Conservation (phyloP, 352 stramenopile species). For the Globisporangium recalcitrans region DNA sequence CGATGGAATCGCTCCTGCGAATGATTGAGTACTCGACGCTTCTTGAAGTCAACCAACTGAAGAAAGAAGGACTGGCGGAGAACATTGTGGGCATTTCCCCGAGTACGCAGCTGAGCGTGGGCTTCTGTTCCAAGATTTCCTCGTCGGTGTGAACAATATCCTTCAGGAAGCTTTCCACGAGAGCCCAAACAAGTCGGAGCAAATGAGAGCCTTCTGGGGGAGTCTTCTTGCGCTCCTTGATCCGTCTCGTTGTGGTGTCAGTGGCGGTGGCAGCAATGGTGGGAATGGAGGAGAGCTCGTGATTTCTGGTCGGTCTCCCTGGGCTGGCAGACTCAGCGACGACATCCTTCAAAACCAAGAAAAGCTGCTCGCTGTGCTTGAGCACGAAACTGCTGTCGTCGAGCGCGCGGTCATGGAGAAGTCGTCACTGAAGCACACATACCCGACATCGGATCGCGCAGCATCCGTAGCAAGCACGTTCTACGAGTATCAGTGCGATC, state of each 20-base stretch:
- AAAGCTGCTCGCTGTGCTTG: slow-evolving; percentile 67
- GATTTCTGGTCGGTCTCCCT: slow-evolving; percentile 25
- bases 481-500: slow-evolving; percentile 61
- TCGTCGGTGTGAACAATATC: slow-evolving; percentile 39
- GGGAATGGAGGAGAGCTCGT: slow-evolving; percentile 8
- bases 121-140: slow-evolving; percentile 53
- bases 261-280: not conserved
- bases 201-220: slow-evolving; percentile 50
- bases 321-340: slow-evolving; percentile 62
- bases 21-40: slow-evolving; percentile 41
- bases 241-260: slow-evolving; percentile 10
- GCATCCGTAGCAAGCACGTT: slow-evolving; percentile 28
- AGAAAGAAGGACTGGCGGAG: slow-evolving; percentile 25
- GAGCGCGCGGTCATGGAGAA: slow-evolving; percentile 79
- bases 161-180: slow-evolving; percentile 30
- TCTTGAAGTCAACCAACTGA: slow-evolving; percentile 31
- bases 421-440: slow-evolving; percentile 65
- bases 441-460: slow-evolving; percentile 28
- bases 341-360: slow-evolving; percentile 82
- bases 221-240: slow-evolving; percentile 34
- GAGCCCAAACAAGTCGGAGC: slow-evolving; percentile 27
- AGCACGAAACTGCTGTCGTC: slow-evolving; percentile 75
- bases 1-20: slow-evolving; percentile 38
- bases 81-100: slow-evolving; percentile 30
- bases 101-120: slow-evolving; percentile 41